phyloP scores from a whole-genome alignment of 495 filamentous ascomycete genomes.

The Aspergillus sparsus region DNA sequence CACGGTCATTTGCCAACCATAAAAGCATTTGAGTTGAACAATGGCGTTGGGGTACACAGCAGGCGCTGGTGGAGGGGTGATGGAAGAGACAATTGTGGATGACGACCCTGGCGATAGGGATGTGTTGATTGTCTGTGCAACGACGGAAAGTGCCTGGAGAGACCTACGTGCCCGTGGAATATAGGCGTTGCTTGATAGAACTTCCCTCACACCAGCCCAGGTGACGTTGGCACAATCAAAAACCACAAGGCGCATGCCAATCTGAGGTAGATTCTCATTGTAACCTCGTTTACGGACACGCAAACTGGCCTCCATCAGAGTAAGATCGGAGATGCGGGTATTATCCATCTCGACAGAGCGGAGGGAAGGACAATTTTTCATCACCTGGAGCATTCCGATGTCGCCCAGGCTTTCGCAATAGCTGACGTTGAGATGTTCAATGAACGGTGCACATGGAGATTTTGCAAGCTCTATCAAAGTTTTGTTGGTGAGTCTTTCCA shows the following conservation, averaged over 20 bases:
- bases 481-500: constrained; percentile 72
- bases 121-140: constrained; percentile 33
- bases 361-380: constrained; percentile 72
- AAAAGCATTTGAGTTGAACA: constrained; percentile 87
- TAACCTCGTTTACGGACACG: constrained; percentile 69
- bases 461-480: constrained; percentile 71
- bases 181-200: constrained; percentile 81
- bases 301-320: constrained; percentile 81
- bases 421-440: constrained; percentile 84
- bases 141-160: constrained; percentile 29
- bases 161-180: constrained; percentile 45
- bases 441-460: constrained; percentile 64
- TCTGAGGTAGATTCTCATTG: constrained; percentile 48
- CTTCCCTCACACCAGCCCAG: constrained; percentile 87
- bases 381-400: constrained; percentile 76
- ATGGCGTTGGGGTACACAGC: constrained; percentile 66
- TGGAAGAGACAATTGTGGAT: constrained; percentile 36
- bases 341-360: constrained; percentile 86
- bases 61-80: constrained; percentile 32
- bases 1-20: constrained; percentile 92
- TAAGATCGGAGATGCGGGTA: constrained; percentile 82
- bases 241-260: constrained; percentile 75
- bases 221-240: constrained; percentile 91
- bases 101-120: constrained; percentile 31
- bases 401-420: constrained; percentile 88